phyloP scores from a whole-genome alignment of 176 grass and related monocot genomes.

The Chloris gayana region DNA sequence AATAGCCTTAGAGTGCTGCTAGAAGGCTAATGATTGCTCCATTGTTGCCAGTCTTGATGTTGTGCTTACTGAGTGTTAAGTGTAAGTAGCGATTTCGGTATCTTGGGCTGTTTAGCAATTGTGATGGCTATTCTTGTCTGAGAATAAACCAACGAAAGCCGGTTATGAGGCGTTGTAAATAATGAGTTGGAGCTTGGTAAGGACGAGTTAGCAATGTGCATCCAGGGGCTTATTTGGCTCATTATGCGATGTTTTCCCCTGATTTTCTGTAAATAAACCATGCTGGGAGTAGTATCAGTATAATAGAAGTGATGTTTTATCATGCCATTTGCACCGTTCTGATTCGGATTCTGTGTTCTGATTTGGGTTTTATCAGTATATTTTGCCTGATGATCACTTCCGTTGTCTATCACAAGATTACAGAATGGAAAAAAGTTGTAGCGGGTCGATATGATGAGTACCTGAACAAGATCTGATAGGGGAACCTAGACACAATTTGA shows the following conservation, averaged over 20 bases:
- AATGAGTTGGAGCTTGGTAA: slow-evolving; percentile 44
- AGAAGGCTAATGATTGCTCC: slow-evolving; percentile 50
- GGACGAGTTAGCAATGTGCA: slow-evolving; percentile 43
- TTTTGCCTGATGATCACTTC: not conserved
- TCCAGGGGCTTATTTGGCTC: slow-evolving; percentile 64
- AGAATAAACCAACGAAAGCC: slow-evolving; percentile 53
- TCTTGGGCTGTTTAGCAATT: slow-evolving; percentile 30
- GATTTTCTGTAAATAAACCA: slow-evolving; percentile 43
- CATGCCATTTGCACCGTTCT: not conserved
- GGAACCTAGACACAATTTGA: not conserved
- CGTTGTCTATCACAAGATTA: not conserved
- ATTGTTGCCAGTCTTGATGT: slow-evolving; percentile 10
- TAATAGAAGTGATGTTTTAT: slow-evolving; percentile 12
- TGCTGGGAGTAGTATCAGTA: not conserved
- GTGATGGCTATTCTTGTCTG: slow-evolving; percentile 33
- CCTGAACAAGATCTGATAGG: slow-evolving; percentile 6
- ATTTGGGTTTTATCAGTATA: not conserved
- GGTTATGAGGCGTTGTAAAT: slow-evolving; percentile 61
- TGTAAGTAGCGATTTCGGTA: slow-evolving; percentile 54
- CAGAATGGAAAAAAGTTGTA: not conserved
- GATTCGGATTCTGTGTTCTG: not conserved
- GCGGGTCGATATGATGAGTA: not conserved
- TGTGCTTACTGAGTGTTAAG: slow-evolving; percentile 50
- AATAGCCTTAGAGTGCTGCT: slow-evolving; percentile 64
- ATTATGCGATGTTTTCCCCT: slow-evolving; percentile 53